Conservation (phyloP, 352 stramenopile genomes). For the Pythium dissotocum region DNA sequence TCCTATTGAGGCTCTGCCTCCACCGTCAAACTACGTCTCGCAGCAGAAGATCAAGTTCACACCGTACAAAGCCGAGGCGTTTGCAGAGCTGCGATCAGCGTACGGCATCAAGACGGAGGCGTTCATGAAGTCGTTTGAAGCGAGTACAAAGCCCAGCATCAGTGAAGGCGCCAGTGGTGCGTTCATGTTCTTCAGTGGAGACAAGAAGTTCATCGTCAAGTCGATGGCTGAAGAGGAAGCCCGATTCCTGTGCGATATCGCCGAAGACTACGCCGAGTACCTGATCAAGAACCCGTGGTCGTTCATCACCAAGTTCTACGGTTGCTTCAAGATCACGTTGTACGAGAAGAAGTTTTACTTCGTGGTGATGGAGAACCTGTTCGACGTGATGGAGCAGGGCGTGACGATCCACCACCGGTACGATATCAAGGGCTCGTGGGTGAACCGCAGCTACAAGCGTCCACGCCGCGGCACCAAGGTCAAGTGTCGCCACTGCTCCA, state of each 20-base stretch:
- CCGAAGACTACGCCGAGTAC: slow-evolving; percentile 86
- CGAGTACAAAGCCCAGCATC: slow-evolving; percentile 87
- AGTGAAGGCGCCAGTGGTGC: slow-evolving; percentile 88
- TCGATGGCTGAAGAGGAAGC: slow-evolving; percentile 84
- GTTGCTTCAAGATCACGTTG: slow-evolving; percentile 89
- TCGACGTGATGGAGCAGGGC: slow-evolving; percentile 65
- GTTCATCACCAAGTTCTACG: slow-evolving; percentile 89
- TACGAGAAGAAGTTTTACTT: slow-evolving; percentile 92
- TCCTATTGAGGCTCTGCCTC: slow-evolving; percentile 5
- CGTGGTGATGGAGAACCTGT: slow-evolving; percentile 93
- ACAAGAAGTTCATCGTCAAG: slow-evolving; percentile 92
- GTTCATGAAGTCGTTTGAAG: slow-evolving; percentile 77
- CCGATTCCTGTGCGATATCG: slow-evolving; percentile 81
- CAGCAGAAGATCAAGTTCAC: slow-evolving; percentile 67
- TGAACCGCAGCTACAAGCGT: slow-evolving; percentile 85
- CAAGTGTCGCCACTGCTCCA: slow-evolving; percentile 85
- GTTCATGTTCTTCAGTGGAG: slow-evolving; percentile 92
- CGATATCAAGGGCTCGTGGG: slow-evolving; percentile 92
- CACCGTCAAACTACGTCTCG: slow-evolving; percentile 19
- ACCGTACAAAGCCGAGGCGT: slow-evolving; percentile 68
- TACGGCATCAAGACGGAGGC: slow-evolving; percentile 64
- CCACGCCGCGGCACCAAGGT: slow-evolving; percentile 72
- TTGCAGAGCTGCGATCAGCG: slow-evolving; percentile 73
- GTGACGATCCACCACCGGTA: slow-evolving; percentile 85
- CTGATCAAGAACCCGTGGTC: slow-evolving; percentile 70